Percentiles rank a stretch among this genome's conserved stretches.
These are phyloP conservation scores for Sphaerulina populicola DNA, from an alignment of 2,329 filamentous ascomycete species.

Conservation along the genomic window DNA sequence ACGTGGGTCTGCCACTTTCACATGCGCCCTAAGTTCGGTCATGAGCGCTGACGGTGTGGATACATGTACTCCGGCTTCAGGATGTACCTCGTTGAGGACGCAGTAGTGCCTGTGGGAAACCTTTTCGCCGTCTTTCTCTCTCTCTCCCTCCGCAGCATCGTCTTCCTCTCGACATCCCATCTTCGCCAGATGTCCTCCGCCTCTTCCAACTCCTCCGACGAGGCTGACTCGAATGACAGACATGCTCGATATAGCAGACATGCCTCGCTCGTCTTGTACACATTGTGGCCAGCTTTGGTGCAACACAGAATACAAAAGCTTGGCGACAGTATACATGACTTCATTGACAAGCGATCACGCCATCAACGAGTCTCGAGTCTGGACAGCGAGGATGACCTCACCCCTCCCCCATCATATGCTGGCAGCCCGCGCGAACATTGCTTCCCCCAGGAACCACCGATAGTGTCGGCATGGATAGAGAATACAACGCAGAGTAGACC, in stretches of 20 bases:
- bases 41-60: background rate
- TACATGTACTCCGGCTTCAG: background rate
- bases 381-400: conserved; percentile 23
- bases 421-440: conserved; percentile 7
- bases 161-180: background rate
- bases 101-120: background rate
- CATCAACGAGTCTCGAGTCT: conserved; percentile 4
- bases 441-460: conserved; percentile 11
- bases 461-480: conserved; percentile 9
- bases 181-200: conserved; percentile 2
- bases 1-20: conserved; percentile 12
- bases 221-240: background rate
- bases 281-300: conserved; percentile 47
- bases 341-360: conserved; percentile 4
- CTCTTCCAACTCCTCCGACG: background rate
- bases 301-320: conserved; percentile 46
- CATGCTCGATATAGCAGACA: background rate
- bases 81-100: background rate
- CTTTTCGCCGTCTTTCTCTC: background rate
- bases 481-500: conserved; percentile 16
- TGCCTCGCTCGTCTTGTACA: conserved; percentile 43
- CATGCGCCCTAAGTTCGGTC: conserved; percentile 11
- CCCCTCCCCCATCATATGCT: conserved; percentile 34
- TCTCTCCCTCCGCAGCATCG: background rate
- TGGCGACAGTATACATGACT: conserved; percentile 35